A percentile compares a stretch with the other conserved stretches of the same genome.
These are phyloP conservation scores for Ogataea wickerhamii DNA, from an alignment of 805 yeast species.

Conservation along the genomic window DNA sequence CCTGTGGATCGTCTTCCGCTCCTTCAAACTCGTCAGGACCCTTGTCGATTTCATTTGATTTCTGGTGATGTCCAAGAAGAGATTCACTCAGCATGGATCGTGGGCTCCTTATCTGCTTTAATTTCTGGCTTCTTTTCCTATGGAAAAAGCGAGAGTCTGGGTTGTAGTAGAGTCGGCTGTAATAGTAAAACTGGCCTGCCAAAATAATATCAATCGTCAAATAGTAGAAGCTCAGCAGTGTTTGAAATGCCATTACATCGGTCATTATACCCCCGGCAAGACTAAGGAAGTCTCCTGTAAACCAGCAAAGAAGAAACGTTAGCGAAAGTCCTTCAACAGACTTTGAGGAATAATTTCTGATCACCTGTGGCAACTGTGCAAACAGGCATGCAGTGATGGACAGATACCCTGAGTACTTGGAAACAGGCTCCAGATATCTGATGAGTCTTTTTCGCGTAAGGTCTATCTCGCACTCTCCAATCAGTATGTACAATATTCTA, in stretches of 20 bases:
- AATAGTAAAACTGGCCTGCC: slow-evolving; percentile 46
- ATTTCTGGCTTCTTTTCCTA: slow-evolving; percentile 13
- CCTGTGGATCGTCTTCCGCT: neutral
- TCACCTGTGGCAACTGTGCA: slow-evolving; percentile 72
- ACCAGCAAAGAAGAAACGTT: slow-evolving; percentile 59
- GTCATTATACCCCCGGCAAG: slow-evolving; percentile 47
- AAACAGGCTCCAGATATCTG: slow-evolving; percentile 21
- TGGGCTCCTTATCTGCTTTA: slow-evolving; percentile 22
- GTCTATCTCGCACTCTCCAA: slow-evolving; percentile 24
- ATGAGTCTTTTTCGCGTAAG: slow-evolving; percentile 19
- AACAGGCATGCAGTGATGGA: slow-evolving; percentile 63
- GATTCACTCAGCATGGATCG: slow-evolving; percentile 22
- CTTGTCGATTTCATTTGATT: slow-evolving; percentile 2
- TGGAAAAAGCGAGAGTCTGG: slow-evolving; percentile 30
- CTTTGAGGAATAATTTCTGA: slow-evolving; percentile 51
- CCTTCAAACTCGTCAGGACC: slow-evolving; percentile 1
- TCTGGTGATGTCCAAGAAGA: slow-evolving; percentile 12
- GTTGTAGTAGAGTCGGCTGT: slow-evolving; percentile 38
- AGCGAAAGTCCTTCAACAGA: slow-evolving; percentile 68
- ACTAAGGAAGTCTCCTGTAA: slow-evolving; percentile 58
- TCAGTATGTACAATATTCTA: slow-evolving; percentile 20
- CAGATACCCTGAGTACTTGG: slow-evolving; percentile 30
- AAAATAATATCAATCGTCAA: slow-evolving; percentile 46
- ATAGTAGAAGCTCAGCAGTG: slow-evolving; percentile 44
- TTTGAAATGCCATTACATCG: slow-evolving; percentile 46